Evolutionary conservation across 2,329 filamentous ascomycete species (phyloP).

Genomic region (Fusarium chuoi): DNA sequence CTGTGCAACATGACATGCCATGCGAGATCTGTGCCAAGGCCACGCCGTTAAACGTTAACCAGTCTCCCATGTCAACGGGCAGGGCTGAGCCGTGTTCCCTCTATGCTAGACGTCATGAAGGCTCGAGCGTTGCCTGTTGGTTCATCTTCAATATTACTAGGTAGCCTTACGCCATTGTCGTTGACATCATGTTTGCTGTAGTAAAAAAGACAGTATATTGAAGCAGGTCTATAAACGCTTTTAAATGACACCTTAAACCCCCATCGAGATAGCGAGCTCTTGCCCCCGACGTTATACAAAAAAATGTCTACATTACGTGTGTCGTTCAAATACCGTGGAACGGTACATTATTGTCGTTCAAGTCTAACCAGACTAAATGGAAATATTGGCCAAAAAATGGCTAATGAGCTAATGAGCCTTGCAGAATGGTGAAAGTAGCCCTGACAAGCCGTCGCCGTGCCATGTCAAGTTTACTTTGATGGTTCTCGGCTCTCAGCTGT

Average conservation of each 20-base stretch:
- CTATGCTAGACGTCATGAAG: slow-evolving; percentile 12
- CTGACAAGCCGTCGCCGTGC: neutral
- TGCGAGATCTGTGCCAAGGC: slow-evolving; percentile 14
- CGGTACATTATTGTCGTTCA: slow-evolving; percentile 17
- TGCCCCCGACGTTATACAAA: slow-evolving; percentile 28
- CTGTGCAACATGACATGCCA: slow-evolving; percentile 10
- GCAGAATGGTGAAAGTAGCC: neutral
- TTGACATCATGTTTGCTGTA: neutral
- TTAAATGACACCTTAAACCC: slow-evolving; percentile 31
- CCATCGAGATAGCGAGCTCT: slow-evolving; percentile 20
- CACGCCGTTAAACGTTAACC: slow-evolving; percentile 10
- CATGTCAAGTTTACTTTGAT: slow-evolving; percentile 21
- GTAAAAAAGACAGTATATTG: slow-evolving; percentile 11
- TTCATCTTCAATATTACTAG: neutral
- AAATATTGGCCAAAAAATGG: neutral
- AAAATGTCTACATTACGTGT: slow-evolving; percentile 36
- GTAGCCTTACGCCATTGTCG: neutral
- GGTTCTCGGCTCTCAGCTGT: slow-evolving; percentile 59
- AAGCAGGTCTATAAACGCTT: slow-evolving; percentile 37
- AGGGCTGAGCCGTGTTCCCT: slow-evolving; percentile 6
- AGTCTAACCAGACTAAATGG: neutral
- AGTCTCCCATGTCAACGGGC: neutral
- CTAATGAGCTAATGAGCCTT: neutral
- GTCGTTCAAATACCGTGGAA: slow-evolving; percentile 21
- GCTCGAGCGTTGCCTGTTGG: slow-evolving; percentile 1